These are phyloP conservation scores for Thalassiosira mediterranea DNA, from an alignment of 352 stramenopile species.

Conservation along the genomic window DNA sequence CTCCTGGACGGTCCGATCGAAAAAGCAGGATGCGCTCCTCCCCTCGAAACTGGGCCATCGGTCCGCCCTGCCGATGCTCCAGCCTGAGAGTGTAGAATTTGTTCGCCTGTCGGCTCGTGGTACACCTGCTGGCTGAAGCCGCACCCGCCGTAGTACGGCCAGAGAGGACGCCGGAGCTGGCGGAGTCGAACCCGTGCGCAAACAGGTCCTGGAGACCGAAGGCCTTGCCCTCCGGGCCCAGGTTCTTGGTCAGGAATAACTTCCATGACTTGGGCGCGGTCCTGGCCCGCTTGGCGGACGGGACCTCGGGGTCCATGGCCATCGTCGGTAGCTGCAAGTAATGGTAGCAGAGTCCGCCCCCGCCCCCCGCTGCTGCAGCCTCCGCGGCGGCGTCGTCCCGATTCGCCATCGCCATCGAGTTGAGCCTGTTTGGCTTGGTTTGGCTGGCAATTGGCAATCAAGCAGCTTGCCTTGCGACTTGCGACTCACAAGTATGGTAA, in stretches of 20 bases:
- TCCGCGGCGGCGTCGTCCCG: too few relatives aligned
- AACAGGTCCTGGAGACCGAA: slow-evolving; percentile 43
- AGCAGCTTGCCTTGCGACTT: too few relatives aligned
- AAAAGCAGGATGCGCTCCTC: slow-evolving; percentile 73
- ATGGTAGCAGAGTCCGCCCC: too few relatives aligned
- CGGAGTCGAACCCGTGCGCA: neutral
- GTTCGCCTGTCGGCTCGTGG: neutral
- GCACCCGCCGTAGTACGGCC: neutral
- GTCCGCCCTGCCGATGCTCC: slow-evolving; percentile 54
- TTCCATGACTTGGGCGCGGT: slow-evolving; percentile 30
- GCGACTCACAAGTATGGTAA: too few relatives aligned
- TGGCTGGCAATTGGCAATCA: too few relatives aligned
- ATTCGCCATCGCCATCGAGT: too few relatives aligned
- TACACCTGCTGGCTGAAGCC: neutral
- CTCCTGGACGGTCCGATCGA: slow-evolving; percentile 56
- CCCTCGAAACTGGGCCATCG: slow-evolving; percentile 40
- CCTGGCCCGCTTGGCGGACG: slow-evolving; percentile 16
- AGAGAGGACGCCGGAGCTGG: neutral
- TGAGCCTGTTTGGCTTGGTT: too few relatives aligned
- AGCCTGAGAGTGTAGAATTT: slow-evolving; percentile 49
- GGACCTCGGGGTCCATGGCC: neutral
- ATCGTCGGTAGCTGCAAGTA: too few relatives aligned
- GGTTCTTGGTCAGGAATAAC: slow-evolving; percentile 9
- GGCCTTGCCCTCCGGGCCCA: slow-evolving; percentile 22
- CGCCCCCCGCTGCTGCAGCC: too few relatives aligned